phyloP scores from a whole-genome alignment of 164 flowering plant genomes.

The Chimonanthus salicifolius region DNA sequence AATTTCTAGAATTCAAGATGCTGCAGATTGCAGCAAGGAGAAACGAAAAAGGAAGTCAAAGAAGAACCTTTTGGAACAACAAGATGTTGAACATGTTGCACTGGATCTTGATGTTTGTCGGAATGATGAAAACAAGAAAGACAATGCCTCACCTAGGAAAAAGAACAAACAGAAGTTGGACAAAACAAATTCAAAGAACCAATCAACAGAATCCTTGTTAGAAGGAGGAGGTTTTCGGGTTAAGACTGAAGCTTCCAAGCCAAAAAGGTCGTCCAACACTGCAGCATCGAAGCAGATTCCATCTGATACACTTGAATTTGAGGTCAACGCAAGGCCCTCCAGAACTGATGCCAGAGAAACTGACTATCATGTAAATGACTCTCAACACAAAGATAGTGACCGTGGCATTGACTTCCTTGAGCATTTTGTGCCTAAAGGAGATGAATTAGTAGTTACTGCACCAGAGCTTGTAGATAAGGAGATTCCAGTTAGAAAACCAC shows the following conservation, averaged over 20 bases:
- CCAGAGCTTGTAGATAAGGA: conserved; percentile 5
- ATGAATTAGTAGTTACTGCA: conserved; percentile 14
- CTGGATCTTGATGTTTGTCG: neutral
- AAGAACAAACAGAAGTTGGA: conserved; percentile 14
- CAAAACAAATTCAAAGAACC: conserved; percentile 13
- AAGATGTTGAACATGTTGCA: conserved; percentile 5
- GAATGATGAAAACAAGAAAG: conserved; percentile 11
- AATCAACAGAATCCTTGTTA: conserved; percentile 9
- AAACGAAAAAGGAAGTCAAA: conserved; percentile 26
- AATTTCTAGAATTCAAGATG: conserved; percentile 7
- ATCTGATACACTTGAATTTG: too few species aligned
- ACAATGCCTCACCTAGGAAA: conserved; percentile 2
- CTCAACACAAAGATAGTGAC: conserved; percentile 14
- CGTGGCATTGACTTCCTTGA: conserved; percentile 24
- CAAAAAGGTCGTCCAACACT: neutral
- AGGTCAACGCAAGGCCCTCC: too few species aligned
- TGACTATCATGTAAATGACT: neutral
- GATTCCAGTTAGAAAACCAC: neutral
- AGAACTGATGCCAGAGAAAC: too few species aligned
- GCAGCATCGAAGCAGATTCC: neutral
- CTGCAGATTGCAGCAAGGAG: conserved; percentile 13
- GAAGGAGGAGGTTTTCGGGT: conserved; percentile 6
- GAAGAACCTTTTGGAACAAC: conserved; percentile 20
- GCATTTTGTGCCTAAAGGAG: conserved; percentile 24
- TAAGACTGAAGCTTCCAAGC: conserved; percentile 8